Evolutionary conservation across 148 eudicot genomes (phyloP), one percentile per base, ranked within the genome.

Genomic region (Amaranthus palmeri): DNA sequence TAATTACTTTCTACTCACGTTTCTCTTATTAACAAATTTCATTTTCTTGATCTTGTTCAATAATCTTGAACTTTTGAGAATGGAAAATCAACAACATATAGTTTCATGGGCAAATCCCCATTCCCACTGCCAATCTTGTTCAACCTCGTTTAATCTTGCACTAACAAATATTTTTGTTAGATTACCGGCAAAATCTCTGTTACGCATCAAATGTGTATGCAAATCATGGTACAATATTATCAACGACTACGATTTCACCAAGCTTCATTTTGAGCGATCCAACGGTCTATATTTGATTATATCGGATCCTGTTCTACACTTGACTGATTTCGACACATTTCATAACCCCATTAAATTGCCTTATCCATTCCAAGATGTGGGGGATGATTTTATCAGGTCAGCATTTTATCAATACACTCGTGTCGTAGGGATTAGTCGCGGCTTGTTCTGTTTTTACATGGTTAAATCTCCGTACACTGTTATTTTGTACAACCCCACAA

Each of bases 401-500:
- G 36, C 36, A 25, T 25, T 25, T 25, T 25, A 25, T 25, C 36
- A 25, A 25, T 25, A 25, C 36, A 25, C 36, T 25, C 36, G 36
- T 25, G 7, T 8, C 1, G 62, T 58, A 43, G 62, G 62, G 8
- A 18, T 5, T 10, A 18, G 68, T 46, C 25, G 36, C 5, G 68
- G 68, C 0, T 64, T 64, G 68, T 2, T 64, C 9, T 64, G 68
- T 15, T 11, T 64, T 7, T 46, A 15, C 2, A 8, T 7, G 2
- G 2, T 7, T 46, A 0, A 44, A 2, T 64, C n/a, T 7, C 40
- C 11, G 0, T 15, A 6, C 0, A 7, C 68, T 4, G 3, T 58
- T 6, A 1, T 58, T 5, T 8, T 70, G 42, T 58, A 70, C 45
- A 70, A 58, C 9, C 73, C 65, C 1, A 70, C 73, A 4, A 70